Conservation (phyloP, 2,329 filamentous ascomycete species). For the Aspergillus latus region DNA sequence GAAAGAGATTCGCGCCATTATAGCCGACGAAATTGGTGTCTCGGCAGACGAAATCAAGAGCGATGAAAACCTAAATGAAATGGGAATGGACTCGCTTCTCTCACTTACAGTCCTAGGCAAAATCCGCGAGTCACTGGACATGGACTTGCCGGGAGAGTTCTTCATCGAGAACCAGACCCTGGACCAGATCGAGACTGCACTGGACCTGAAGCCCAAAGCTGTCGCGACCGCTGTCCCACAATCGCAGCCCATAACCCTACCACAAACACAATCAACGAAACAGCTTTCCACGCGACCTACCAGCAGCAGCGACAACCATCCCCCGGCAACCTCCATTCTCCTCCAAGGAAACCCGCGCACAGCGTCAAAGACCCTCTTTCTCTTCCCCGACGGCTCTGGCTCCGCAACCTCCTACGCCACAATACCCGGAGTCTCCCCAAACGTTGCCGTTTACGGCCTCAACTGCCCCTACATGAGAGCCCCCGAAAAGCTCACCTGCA, state of each 20-base stretch:
- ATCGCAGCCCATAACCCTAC: slow-evolving; percentile 23
- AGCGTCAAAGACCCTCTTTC: slow-evolving; percentile 42
- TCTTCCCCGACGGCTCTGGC: slow-evolving; percentile 49
- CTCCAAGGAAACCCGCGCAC: slow-evolving; percentile 46
- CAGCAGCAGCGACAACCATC: slow-evolving; percentile 24
- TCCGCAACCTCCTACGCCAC: slow-evolving; percentile 49
- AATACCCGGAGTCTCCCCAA: slow-evolving; percentile 42
- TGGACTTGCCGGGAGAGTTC: slow-evolving; percentile 46
- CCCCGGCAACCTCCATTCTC: slow-evolving; percentile 44
- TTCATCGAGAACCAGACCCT: slow-evolving; percentile 47
- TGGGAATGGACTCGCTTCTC: slow-evolving; percentile 50
- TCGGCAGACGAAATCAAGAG: slow-evolving; percentile 41
- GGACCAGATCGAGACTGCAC: slow-evolving; percentile 38
- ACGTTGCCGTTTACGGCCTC: slow-evolving; percentile 45
- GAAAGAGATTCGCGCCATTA: slow-evolving; percentile 41
- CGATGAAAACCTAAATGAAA: slow-evolving; percentile 42
- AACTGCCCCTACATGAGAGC: slow-evolving; percentile 48
- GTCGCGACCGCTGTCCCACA: slow-evolving; percentile 12
- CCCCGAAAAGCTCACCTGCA: slow-evolving; percentile 37
- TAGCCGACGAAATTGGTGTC: slow-evolving; percentile 48
- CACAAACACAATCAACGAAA: slow-evolving; percentile 25
- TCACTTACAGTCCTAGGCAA: slow-evolving; percentile 47
- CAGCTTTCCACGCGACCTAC: slow-evolving; percentile 18
- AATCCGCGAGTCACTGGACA: slow-evolving; percentile 44
- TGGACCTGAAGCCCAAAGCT: slow-evolving; percentile 41